phyloP scores from a whole-genome alignment of 148 eudicot genomes.

The Nyssa sinensis region DNA sequence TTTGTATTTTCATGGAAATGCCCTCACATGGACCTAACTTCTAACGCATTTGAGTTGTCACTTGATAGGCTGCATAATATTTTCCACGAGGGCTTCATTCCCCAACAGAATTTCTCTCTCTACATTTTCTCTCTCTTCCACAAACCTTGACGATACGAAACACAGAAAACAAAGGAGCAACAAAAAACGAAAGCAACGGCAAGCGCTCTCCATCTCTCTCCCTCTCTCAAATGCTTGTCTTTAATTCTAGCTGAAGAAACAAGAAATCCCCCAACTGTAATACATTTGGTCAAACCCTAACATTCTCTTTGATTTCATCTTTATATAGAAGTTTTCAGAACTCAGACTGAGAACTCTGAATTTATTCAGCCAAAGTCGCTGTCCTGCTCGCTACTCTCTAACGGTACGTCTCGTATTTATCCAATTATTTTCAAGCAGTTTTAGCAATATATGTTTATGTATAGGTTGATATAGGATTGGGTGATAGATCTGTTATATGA shows the following conservation, averaged over 20 bases:
- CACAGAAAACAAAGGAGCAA: background rate
- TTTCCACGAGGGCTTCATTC: background rate
- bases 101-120: background rate
- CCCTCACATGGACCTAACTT: background rate
- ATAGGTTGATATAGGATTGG: too few species aligned
- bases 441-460: background rate
- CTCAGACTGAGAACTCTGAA: background rate
- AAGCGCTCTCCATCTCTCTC: background rate
- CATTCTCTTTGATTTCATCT: background rate
- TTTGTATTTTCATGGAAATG: background rate
- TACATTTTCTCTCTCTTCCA: background rate
- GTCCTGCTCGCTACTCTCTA: background rate
- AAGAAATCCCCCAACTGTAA: background rate
- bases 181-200: background rate
- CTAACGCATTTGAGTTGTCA: background rate
- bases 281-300: background rate
- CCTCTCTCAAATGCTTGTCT: background rate
- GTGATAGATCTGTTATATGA: constrained; percentile 13
- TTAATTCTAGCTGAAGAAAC: too few species aligned
- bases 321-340: background rate
- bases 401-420: background rate
- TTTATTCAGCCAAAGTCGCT: background rate
- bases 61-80: too few species aligned
- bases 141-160: background rate
- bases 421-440: background rate